Evolutionary conservation across 179 eudicot species (phyloP).

Genomic region (Spinacia oleracea): DNA sequence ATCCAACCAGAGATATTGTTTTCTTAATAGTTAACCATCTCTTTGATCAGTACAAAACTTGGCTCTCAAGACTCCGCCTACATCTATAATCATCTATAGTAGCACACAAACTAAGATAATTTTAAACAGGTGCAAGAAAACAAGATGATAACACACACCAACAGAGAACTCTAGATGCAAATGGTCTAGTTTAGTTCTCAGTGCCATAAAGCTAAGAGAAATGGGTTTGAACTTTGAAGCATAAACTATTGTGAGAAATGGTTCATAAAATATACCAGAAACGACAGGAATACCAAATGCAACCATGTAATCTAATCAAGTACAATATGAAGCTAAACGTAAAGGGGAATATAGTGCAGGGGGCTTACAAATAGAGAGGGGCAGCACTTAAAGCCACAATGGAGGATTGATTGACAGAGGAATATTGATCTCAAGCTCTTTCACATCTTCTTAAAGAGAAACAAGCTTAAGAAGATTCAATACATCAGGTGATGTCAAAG

Average conservation of each 20-base stretch:
- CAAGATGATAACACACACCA: too few species aligned
- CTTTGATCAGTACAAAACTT: too few species aligned
- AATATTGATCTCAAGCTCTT: constrained; percentile 46
- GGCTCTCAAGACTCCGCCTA: too few species aligned
- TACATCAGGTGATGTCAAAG: constrained; percentile 52
- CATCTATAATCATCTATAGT: too few species aligned
- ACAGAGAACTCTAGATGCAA: too few species aligned
- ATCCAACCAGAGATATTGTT: too few species aligned
- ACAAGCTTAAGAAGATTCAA: constrained; percentile 74
- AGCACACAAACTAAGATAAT: too few species aligned
- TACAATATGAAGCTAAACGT: too few species aligned
- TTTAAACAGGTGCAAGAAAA: too few species aligned
- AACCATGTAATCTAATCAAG: background rate
- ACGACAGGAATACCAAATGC: background rate
- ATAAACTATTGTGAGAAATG: constrained; percentile 4
- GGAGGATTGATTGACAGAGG: constrained; percentile 53
- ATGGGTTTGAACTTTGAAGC: constrained; percentile 53
- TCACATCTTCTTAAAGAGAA: constrained; percentile 44
- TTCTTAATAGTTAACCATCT: too few species aligned
- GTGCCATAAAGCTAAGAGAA: constrained; percentile 53
- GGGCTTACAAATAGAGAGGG: constrained; percentile 58
- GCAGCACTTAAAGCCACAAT: constrained; percentile 33
- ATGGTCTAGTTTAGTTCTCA: constrained; percentile 46
- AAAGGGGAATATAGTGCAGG: background rate
- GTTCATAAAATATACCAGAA: too few species aligned